phyloP scores from a whole-genome alignment of 1,284 basidiomycete species.

The Cutaneotrichosporon sp. region DNA sequence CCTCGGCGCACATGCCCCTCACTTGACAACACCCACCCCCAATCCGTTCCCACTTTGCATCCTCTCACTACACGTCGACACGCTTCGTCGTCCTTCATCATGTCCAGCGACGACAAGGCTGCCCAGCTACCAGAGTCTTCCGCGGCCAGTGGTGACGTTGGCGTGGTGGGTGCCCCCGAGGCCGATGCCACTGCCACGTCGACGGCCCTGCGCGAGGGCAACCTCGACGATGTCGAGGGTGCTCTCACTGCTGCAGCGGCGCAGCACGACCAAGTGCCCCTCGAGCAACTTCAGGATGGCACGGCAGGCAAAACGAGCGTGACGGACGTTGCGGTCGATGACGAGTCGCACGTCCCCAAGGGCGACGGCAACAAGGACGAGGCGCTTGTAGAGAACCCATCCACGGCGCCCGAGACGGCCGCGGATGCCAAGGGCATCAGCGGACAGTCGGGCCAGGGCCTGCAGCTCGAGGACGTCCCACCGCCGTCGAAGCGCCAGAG shows the following conservation, averaged over 20 bases:
- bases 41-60: not conserved
- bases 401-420: not conserved
- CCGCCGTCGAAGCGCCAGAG: not conserved
- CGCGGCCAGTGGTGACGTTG: no score
- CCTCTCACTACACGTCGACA: not conserved
- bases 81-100: not conserved
- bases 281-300: not conserved
- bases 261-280: no score
- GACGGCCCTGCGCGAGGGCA: not conserved
- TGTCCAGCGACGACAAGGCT: slow-evolving; percentile 3
- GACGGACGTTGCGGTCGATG: not conserved
- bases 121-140: not conserved
- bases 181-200: no score
- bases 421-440: not conserved
- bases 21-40: no score
- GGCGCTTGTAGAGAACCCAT: not conserved
- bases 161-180: no score
- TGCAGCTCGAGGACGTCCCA: slow-evolving; percentile 8
- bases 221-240: not conserved
- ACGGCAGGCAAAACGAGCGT: not conserved
- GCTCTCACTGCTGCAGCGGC: not conserved
- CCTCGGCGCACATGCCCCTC: no score
- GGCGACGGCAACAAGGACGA: slow-evolving; percentile 39
- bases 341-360: not conserved
- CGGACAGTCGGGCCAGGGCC: not conserved